phyloP scores from a whole-genome alignment of 225 moss, liverwort and hornwort species.

The Lunularia cruciata region DNA sequence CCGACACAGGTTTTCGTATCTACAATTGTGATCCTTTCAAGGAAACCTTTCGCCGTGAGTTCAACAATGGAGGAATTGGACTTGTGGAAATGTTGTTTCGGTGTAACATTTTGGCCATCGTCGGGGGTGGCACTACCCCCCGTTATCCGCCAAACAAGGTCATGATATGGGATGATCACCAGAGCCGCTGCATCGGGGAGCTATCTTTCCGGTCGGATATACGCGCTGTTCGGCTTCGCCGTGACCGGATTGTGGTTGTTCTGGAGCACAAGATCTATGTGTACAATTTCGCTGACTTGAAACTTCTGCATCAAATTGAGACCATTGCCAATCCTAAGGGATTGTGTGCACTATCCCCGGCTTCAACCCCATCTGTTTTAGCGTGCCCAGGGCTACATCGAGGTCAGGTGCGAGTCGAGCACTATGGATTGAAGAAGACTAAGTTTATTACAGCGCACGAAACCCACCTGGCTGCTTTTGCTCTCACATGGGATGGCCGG shows the following conservation, averaged over 20 bases:
- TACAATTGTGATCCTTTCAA: constrained; percentile 61
- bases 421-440: constrained; percentile 50
- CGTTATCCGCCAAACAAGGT: constrained; percentile 69
- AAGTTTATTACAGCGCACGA: constrained; percentile 70
- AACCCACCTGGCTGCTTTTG: constrained; percentile 60
- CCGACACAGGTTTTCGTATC: constrained; percentile 54
- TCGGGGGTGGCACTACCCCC: constrained; percentile 65
- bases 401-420: constrained; percentile 64
- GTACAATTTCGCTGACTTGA: constrained; percentile 62
- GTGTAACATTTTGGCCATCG: constrained; percentile 68
- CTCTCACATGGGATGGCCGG: constrained; percentile 63
- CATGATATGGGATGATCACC: constrained; percentile 62
- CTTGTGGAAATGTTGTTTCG: constrained; percentile 58
- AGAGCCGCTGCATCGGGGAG: constrained; percentile 66
- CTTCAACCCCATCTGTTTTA: constrained; percentile 51
- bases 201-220: constrained; percentile 65
- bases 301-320: constrained; percentile 66
- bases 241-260: constrained; percentile 67
- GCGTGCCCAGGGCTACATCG: constrained; percentile 65
- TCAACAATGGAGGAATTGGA: constrained; percentile 57
- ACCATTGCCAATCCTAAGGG: constrained; percentile 78
- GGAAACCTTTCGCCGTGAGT: constrained; percentile 54
- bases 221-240: constrained; percentile 61
- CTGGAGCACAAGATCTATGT: constrained; percentile 79
- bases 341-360: constrained; percentile 62